Evolutionary conservation across 2,329 filamentous ascomycete genomes (phyloP).

Genomic region (Fusarium chlamydosporum): DNA sequence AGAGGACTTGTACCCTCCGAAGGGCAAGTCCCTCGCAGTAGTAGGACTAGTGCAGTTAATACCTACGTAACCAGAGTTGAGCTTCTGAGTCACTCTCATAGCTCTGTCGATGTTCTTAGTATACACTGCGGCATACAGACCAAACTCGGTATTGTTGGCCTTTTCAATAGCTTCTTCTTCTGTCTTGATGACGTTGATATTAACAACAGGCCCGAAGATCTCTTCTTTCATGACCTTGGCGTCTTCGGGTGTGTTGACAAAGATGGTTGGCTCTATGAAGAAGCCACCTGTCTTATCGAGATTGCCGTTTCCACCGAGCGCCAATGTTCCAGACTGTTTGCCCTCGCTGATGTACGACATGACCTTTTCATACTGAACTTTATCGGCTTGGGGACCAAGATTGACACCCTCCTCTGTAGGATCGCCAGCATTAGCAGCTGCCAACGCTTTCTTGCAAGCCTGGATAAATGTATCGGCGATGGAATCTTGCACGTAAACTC

Average conservation of each 20-base stretch:
- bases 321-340: conserved; percentile 19
- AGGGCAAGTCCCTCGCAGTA: conserved; percentile 27
- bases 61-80: conserved; percentile 73
- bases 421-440: conserved; percentile 16
- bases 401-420: conserved; percentile 11
- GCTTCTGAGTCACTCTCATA: conserved; percentile 62
- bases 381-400: conserved; percentile 38
- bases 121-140: conserved; percentile 70
- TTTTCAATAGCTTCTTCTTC: conserved; percentile 54
- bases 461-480: conserved; percentile 54
- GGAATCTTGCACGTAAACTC: conserved; percentile 69
- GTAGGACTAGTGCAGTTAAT: conserved; percentile 62
- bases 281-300: conserved; percentile 25
- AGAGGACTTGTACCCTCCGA: conserved; percentile 39
- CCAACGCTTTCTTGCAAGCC: conserved; percentile 17
- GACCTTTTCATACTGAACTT: conserved; percentile 32
- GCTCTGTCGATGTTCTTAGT: conserved; percentile 66
- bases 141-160: conserved; percentile 65
- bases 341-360: conserved; percentile 37
- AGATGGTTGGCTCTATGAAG: conserved; percentile 42
- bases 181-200: conserved; percentile 62
- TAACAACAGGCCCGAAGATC: conserved; percentile 74
- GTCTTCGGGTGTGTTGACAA: conserved; percentile 45
- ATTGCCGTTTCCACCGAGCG: conserved; percentile 27
- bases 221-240: conserved; percentile 70